Evolutionary conservation across 164 flowering plant genomes (phyloP).

Genomic region (Umbilicus rupestris): DNA sequence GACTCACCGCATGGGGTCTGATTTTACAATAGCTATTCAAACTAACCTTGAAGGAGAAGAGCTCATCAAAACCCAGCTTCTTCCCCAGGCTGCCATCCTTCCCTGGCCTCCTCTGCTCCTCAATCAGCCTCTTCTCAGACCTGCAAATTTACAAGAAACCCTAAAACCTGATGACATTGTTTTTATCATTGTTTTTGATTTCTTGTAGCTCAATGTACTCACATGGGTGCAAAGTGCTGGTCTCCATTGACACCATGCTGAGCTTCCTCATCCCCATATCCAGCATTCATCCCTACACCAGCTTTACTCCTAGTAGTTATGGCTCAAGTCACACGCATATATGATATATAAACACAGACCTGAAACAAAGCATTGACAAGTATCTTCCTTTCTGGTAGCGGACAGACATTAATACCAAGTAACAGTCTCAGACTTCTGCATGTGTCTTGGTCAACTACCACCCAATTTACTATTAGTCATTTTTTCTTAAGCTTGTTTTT

Average conservation of each 20-base stretch:
- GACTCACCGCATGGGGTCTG: too few species aligned
- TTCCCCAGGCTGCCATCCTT: conserved; percentile 12
- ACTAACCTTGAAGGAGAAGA: conserved; percentile 19
- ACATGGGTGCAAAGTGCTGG: conserved; percentile 33
- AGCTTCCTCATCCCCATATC: conserved; percentile 26
- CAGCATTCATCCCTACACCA: not conserved
- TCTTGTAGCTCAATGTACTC: conserved; percentile 13
- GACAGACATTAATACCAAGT: too few species aligned
- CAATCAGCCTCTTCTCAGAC: conserved; percentile 15
- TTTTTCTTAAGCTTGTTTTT: too few species aligned
- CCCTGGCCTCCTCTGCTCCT: conserved; percentile 11
- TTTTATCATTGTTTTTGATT: not conserved
- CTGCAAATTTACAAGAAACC: conserved; percentile 17
- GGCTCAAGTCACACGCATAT: too few species aligned
- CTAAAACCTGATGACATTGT: not conserved
- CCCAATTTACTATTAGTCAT: too few species aligned
- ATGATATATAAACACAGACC: too few species aligned
- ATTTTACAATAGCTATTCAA: not conserved
- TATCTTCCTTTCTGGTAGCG: too few species aligned
- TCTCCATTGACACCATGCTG: conserved; percentile 17
- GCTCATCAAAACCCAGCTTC: conserved; percentile 37
- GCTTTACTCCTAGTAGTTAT: not conserved
- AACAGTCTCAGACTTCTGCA: too few species aligned
- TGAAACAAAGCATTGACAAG: too few species aligned
- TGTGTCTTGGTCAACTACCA: too few species aligned